Evolutionary conservation across 768 basidiomycete genomes (phyloP).

Genomic region (Favolaschia claudopus): DNA sequence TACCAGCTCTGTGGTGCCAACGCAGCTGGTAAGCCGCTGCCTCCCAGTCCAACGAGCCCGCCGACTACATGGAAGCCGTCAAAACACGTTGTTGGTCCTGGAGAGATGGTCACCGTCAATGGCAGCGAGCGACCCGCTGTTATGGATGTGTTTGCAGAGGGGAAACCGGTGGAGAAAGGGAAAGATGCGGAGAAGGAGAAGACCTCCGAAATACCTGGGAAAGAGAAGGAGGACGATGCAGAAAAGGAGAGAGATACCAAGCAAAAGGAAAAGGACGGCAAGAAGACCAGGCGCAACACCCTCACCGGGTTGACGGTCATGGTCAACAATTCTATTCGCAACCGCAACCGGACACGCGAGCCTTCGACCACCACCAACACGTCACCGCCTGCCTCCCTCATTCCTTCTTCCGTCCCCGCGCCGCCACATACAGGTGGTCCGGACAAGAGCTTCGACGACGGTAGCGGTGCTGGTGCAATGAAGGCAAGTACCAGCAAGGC

Average conservation of each 20-base stretch:
- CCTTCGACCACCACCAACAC: conserved; percentile 36
- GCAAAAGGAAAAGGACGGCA: conserved; percentile 47
- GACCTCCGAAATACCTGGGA: conserved; percentile 25
- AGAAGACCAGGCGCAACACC: conserved; percentile 79
- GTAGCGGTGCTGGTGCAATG: conserved; percentile 47
- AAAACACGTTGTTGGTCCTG: conserved; percentile 17
- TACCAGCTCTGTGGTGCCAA: conserved; percentile 4
- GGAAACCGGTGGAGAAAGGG: neutral
- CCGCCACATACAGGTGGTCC: conserved; percentile 17
- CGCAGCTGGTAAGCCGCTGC: conserved; percentile 18
- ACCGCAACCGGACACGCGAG: conserved; percentile 47
- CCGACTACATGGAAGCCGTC: conserved; percentile 25
- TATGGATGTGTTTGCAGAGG: conserved; percentile 22
- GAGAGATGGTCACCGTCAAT: conserved; percentile 9
- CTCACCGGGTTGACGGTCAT: conserved; percentile 69
- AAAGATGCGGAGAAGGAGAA: conserved; percentile 8
- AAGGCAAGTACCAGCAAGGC: conserved; percentile 87
- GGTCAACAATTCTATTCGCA: conserved; percentile 71
- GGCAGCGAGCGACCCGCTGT: conserved; percentile 13
- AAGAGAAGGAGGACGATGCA: conserved; percentile 23
- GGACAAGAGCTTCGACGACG: conserved; percentile 37
- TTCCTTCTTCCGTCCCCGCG: neutral
- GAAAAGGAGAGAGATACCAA: conserved; percentile 28
- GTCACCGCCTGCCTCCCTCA: conserved; percentile 12
- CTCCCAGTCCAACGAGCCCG: conserved; percentile 25